Conservation (phyloP, 805 yeast species). For the Ogataea zsoltii region DNA sequence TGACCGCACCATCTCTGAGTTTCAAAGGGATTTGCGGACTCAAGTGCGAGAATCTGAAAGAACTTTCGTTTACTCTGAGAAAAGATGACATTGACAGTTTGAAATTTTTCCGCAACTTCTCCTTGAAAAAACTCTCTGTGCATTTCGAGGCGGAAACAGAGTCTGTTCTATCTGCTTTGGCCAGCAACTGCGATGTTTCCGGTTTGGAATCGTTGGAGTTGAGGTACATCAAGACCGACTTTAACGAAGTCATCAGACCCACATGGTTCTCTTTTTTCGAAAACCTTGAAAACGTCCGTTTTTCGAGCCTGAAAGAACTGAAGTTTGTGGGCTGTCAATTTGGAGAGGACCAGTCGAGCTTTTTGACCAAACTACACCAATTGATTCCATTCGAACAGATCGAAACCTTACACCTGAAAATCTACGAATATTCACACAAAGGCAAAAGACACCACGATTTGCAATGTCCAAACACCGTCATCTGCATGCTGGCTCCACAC, state of each 20-base stretch:
- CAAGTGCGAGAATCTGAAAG: not conserved
- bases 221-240: slow-evolving; percentile 23
- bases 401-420: slow-evolving; percentile 17
- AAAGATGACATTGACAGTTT: slow-evolving; percentile 5
- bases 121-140: slow-evolving; percentile 16
- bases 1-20: slow-evolving; percentile 11
- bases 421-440: slow-evolving; percentile 31
- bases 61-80: slow-evolving; percentile 12
- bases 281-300: not conserved
- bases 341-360: slow-evolving; percentile 17
- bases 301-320: slow-evolving; percentile 18
- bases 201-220: slow-evolving; percentile 19
- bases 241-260: slow-evolving; percentile 24
- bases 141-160: slow-evolving; percentile 27
- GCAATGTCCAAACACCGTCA: slow-evolving; percentile 4
- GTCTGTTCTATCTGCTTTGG: slow-evolving; percentile 10
- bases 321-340: slow-evolving; percentile 28
- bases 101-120: not conserved
- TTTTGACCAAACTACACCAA: slow-evolving; percentile 7
- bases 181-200: slow-evolving; percentile 9
- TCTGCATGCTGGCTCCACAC: slow-evolving; percentile 18
- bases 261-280: slow-evolving; percentile 33
- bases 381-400: slow-evolving; percentile 13
- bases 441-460: slow-evolving; percentile 15
- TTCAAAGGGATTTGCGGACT: slow-evolving; percentile 1